Conservation (phyloP, 129 eudicot species). For the Lonicera japonica region DNA sequence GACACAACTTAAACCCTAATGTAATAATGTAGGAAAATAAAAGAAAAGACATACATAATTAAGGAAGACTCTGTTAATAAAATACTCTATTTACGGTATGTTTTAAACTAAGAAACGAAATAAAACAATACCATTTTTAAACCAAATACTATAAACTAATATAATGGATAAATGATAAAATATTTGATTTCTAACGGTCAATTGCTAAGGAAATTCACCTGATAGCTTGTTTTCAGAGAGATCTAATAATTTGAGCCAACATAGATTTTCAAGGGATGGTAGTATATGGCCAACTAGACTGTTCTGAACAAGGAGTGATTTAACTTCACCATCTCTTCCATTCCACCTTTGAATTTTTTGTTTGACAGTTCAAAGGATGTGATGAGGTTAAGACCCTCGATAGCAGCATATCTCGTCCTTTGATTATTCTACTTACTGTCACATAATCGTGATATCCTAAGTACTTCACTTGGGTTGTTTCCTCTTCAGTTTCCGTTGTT, state of each 20-base stretch:
- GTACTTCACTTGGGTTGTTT: background rate
- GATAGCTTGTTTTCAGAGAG: background rate
- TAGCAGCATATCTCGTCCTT: constrained; percentile 5
- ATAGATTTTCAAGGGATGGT: background rate
- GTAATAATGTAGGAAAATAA: too few relatives aligned
- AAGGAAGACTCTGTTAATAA: too few relatives aligned
- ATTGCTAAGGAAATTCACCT: background rate
- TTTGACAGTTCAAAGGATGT: constrained; percentile 6
- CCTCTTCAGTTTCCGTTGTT: background rate
- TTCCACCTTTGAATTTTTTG: constrained; percentile 6
- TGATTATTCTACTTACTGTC: constrained; percentile 3
- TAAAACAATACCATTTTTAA: too few relatives aligned
- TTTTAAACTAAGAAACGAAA: too few relatives aligned
- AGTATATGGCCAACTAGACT: background rate
- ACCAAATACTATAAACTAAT: too few relatives aligned
- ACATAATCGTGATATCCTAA: constrained; percentile 4
- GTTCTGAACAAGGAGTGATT: background rate
- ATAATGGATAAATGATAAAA: too few relatives aligned
- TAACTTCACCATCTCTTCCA: background rate
- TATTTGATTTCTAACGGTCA: too few relatives aligned
- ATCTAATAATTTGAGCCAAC: background rate
- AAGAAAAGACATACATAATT: too few relatives aligned
- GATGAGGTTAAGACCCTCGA: background rate
- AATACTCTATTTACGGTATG: too few relatives aligned
- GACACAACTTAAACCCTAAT: too few relatives aligned